phyloP scores from a whole-genome alignment of 2,329 filamentous ascomycete genomes.

The Diaporthe destruens region DNA sequence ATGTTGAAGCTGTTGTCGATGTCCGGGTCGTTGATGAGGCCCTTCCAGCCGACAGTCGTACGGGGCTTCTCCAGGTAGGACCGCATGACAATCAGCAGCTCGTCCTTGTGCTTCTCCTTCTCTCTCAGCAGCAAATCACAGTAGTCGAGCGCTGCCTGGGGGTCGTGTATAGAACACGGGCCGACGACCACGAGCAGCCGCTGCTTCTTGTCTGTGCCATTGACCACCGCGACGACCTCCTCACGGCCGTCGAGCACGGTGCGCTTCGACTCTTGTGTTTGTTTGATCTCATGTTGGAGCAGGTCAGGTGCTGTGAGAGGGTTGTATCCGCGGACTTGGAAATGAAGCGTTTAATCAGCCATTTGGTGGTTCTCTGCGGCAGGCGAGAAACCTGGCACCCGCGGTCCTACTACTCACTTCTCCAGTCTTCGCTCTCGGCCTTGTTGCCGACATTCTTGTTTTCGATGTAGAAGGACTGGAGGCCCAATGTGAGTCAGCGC shows the following conservation, averaged over 20 bases:
- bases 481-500: conserved; percentile 46
- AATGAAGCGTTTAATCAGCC: conserved; percentile 44
- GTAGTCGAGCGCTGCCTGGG: conserved; percentile 90
- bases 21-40: conserved; percentile 97
- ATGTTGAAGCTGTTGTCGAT: conserved; percentile 99
- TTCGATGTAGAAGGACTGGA: conserved; percentile 77
- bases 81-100: conserved; percentile 96
- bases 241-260: conserved; percentile 73
- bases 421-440: conserved; percentile 81
- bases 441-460: conserved; percentile 85
- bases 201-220: conserved; percentile 65
- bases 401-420: conserved; percentile 70
- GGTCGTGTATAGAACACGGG: conserved; percentile 98
- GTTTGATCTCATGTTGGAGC: conserved; percentile 90
- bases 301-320: conserved; percentile 93
- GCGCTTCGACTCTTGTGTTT: conserved; percentile 67
- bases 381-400: conserved; percentile 33
- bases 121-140: conserved; percentile 84
- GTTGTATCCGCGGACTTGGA: conserved; percentile 86
- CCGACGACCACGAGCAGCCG: conserved; percentile 83
- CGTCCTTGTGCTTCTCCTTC: conserved; percentile 88
- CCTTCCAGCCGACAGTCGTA: conserved; percentile 99
- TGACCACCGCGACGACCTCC: conserved; percentile 77
- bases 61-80: conserved; percentile 98
- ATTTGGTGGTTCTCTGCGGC: conserved; percentile 13